Conservation (phyloP, 495 filamentous ascomycete genomes). For the Aspergillus wentii region DNA sequence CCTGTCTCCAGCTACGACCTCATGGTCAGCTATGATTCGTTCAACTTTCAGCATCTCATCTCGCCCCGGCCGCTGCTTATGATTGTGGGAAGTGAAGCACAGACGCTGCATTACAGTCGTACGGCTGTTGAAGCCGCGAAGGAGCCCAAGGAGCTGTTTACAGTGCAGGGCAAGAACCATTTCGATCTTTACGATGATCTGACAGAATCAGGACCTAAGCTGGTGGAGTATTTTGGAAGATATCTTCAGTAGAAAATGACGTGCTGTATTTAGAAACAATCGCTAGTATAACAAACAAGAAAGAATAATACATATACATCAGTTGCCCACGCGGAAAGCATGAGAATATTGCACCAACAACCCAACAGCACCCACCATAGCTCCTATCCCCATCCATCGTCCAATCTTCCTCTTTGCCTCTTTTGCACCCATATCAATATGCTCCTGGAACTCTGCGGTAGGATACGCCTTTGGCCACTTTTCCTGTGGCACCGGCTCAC, state of each 20-base stretch:
- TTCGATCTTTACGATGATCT: slow-evolving; percentile 32
- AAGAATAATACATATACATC: too few species aligned
- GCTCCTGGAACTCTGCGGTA: not conserved
- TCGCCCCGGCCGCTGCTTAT: slow-evolving; percentile 32
- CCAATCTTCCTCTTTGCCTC: not conserved
- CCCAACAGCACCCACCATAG: not conserved
- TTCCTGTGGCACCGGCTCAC: not conserved
- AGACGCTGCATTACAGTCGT: slow-evolving; percentile 25
- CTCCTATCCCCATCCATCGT: not conserved
- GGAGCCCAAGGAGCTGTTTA: slow-evolving; percentile 35
- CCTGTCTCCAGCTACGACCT: slow-evolving; percentile 20
- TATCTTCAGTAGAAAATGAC: too few species aligned
- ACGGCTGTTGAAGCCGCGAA: slow-evolving; percentile 20
- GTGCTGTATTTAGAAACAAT: too few species aligned
- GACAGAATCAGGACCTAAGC: slow-evolving; percentile 17
- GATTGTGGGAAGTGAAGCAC: slow-evolving; percentile 29
- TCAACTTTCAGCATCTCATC: slow-evolving; percentile 20
- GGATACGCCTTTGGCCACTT: slow-evolving; percentile 4
- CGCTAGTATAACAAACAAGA: too few species aligned
- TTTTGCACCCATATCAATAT: not conserved
- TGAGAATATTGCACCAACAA: too few species aligned
- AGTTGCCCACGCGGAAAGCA: too few species aligned
- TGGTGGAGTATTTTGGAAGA: slow-evolving; percentile 28
- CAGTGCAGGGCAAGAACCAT: slow-evolving; percentile 28
- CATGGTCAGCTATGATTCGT: slow-evolving; percentile 27